Base-by-base conservation (phyloP, 805 yeast species). In the Maudiozyma saulgeensis region DNA sequence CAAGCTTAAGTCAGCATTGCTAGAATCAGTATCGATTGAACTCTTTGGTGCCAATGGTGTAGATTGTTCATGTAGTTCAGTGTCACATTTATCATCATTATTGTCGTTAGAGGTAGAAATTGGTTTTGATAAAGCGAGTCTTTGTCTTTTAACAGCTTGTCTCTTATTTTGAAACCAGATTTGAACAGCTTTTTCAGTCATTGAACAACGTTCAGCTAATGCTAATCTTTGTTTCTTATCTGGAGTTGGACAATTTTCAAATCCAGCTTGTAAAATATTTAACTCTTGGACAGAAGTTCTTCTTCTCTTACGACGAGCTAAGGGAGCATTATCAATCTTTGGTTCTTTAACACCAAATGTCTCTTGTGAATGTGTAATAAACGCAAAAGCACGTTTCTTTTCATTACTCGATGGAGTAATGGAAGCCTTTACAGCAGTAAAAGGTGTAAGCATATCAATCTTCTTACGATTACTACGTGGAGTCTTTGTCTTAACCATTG, bases 141-240 rank as follows among this genome's bases (percentile, higher is more conserved):
- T 71, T 51, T 69, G 74, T 57, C 82, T 79, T 60, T 89, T 77
- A 54, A 84, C 68, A 37, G 90, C 77, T 68, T 91, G 97, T 67
- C 99, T 79, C 67, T 82, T 86, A 68, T 93, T 93, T 70, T 93
- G 99, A 70, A 93, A 93, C 99, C 99, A 93, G 54, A 91, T 88
- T 70, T 93, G 99, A 35, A 93, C 96, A 1, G 97, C 96, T 66
- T 90, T 88, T 67, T 90, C 97, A n/a, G 91, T 80, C 98, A 93
- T 93, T 56, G 81, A 82, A 40, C 93, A 95, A 55, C 74, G 78
- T 31, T 71, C 67, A 4, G 98, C 96, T 55, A 93, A 86, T 55
- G 82, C 85, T 42, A 79, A 73, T 57, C 98, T 79, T 61, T 84
- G 76, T 43, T 75, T 69, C 64, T 82, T 84, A 62, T 84, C 83